Evolutionary conservation across 805 yeast genomes (phyloP).

Genomic region (Starmerella bacillaris): DNA sequence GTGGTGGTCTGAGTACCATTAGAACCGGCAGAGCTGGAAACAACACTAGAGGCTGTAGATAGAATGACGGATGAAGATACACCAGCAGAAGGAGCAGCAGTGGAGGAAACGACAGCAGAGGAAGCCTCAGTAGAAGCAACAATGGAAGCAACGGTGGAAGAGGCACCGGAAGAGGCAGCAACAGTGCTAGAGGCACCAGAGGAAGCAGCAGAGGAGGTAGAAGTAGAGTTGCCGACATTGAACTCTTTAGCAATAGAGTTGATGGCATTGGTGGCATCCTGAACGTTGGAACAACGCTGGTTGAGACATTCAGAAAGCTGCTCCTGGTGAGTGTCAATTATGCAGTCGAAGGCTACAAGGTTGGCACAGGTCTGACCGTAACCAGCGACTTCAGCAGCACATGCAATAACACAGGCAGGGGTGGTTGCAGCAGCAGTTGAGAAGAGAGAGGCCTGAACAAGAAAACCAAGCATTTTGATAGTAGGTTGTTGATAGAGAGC

Average conservation of each 20-base stretch:
- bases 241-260: conserved; percentile 18
- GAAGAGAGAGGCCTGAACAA: conserved; percentile 24
- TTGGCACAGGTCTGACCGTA: conserved; percentile 22
- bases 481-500: background rate
- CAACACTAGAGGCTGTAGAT: conserved; percentile 6
- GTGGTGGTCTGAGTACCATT: conserved; percentile 3
- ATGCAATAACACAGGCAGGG: conserved; percentile 82
- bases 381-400: conserved; percentile 51
- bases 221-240: conserved; percentile 4
- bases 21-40: conserved; percentile 3
- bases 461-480: conserved; percentile 15
- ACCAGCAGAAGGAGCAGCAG: conserved; percentile 5
- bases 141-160: background rate
- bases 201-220: conserved; percentile 6
- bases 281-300: conserved; percentile 45
- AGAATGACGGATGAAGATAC: conserved; percentile 1
- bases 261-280: conserved; percentile 46
- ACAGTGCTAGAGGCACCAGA: conserved; percentile 3
- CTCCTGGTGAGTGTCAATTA: conserved; percentile 38
- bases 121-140: conserved; percentile 5
- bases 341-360: conserved; percentile 47
- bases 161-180: conserved; percentile 2
- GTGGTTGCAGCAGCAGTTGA: conserved; percentile 38
- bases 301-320: conserved; percentile 46
- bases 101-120: conserved; percentile 3